Evolutionary conservation across 192 early-diverging fungal species (phyloP), one percentile per base, ranked within the genome.

Genomic region (Martensiomyces pterosporus): DNA sequence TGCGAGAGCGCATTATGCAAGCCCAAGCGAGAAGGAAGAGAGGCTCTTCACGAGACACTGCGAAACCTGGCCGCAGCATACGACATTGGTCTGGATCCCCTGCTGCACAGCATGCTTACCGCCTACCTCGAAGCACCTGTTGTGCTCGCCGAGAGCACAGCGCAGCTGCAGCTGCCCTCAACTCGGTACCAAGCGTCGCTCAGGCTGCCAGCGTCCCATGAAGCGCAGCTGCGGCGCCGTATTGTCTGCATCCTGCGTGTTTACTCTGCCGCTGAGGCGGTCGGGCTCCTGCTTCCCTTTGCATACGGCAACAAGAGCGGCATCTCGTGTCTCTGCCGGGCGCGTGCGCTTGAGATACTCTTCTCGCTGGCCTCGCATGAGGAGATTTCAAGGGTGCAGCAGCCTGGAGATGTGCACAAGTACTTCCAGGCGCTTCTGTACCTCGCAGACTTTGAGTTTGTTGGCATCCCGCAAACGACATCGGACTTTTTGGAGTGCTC

Each of bases 371-470:
- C 80, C 9, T 45, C 65, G 16, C 47, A 63, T 19, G 48, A 68
- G 17, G 78, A 79, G 14, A 67, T 83, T 39, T 64, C 67, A 7
- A 24, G 35, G 37, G 38, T 49, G 17, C 51, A 73, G 49, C 39
- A 47, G 16, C 55, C 57, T 4, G 54, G 47, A 3, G 52, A 75
- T 27, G 77, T 64, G 14, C 50, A 51, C 24, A 57, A 67, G 34
- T 83, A 85, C 45, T 60, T 86, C 39, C 75, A 77, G 44, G 65
- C 78, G 12, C 64, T 86, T 5, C 54, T 88, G 15, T 89, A 89
- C 37, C 57, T 86, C 27, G 73, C 69, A 1, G 87, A 89, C 52
- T 89, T 86, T 77, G 85, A 89, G 52, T 71, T 76, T 29, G 74
- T 86, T 9, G 71, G 76, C 24, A 84, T 87, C 34, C 64, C 67